A percentile compares a stretch with the other conserved stretches of the same genome.
These are phyloP conservation scores for Verbena officinalis DNA, from an alignment of 257 asterid species.

Conservation along the genomic window DNA sequence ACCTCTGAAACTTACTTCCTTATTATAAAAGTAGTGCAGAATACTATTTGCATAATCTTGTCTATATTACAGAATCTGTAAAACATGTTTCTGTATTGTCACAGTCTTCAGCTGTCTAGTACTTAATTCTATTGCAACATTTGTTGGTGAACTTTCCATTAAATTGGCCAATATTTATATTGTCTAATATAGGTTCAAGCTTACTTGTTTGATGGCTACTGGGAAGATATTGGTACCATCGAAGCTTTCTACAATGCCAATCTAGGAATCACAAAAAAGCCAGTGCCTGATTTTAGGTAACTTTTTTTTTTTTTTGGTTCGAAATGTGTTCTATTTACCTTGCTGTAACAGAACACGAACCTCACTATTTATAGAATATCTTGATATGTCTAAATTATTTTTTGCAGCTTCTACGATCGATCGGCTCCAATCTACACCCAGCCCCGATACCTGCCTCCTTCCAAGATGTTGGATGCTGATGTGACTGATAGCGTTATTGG, in stretches of 20 bases:
- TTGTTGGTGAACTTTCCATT: constrained; percentile 16
- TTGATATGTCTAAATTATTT: constrained; percentile 31
- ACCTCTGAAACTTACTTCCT: constrained; percentile 15
- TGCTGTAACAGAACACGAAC: constrained; percentile 4
- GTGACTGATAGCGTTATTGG: constrained; percentile 96
- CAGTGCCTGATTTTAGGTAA: constrained; percentile 93
- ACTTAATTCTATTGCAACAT: constrained; percentile 5
- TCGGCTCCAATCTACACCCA: constrained; percentile 97
- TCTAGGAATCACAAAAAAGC: constrained; percentile 90
- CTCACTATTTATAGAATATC: constrained; percentile 9
- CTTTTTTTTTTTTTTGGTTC: background rate
- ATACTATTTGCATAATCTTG: background rate
- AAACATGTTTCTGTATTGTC: background rate
- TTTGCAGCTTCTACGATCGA: constrained; percentile 87
- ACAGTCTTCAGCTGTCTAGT: constrained; percentile 9
- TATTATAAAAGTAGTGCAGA: background rate
- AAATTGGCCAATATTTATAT: constrained; percentile 18
- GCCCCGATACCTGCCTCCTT: constrained; percentile 95
- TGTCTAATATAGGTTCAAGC: constrained; percentile 79
- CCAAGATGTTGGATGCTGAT: constrained; percentile 98
- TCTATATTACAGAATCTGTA: background rate
- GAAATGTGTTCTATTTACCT: background rate
- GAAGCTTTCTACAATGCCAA: constrained; percentile 98
- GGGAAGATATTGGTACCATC: constrained; percentile 99
- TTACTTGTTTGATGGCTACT: constrained; percentile 89